Percentiles rank a stretch among this genome's conserved stretches.
phyloP scores from a whole-genome alignment of 1,139 yeast genomes.

The Suhomyces terraborum region DNA sequence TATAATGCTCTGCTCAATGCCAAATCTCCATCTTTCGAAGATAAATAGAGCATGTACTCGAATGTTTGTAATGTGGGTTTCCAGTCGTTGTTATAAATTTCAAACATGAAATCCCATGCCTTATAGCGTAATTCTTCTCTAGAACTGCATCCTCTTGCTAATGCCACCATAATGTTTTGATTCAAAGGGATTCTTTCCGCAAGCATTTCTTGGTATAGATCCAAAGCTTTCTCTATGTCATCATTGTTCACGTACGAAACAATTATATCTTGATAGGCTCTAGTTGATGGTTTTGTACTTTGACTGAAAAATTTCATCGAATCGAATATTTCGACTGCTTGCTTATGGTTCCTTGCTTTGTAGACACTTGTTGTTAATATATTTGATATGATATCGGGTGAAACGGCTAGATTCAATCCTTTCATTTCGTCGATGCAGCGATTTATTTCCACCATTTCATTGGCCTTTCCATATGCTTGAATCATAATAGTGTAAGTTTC shows the following conservation, averaged over 20 bases:
- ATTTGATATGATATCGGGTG: constrained; percentile 60
- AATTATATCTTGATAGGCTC: constrained; percentile 71
- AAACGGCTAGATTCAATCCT: constrained; percentile 50
- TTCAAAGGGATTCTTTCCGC: constrained; percentile 29
- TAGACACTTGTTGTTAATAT: constrained; percentile 67
- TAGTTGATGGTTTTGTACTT: constrained; percentile 63
- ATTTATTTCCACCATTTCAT: constrained; percentile 35
- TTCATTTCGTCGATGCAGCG: constrained; percentile 52
- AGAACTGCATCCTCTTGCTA: constrained; percentile 75
- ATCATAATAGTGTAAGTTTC: constrained; percentile 40
- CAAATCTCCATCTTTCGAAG: constrained; percentile 80
- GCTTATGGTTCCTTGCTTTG: constrained; percentile 52
- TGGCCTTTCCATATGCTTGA: constrained; percentile 42
- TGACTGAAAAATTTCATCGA: constrained; percentile 79
- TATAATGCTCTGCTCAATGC: constrained; percentile 73
- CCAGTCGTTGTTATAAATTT: constrained; percentile 57
- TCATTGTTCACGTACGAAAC: constrained; percentile 62
- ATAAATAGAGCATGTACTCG: constrained; percentile 69
- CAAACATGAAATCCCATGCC: constrained; percentile 81
- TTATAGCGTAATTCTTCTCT: constrained; percentile 47
- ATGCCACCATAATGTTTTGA: constrained; percentile 56
- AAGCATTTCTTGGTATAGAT: constrained; percentile 72
- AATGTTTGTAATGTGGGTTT: constrained; percentile 54
- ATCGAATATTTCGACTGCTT: constrained; percentile 76
- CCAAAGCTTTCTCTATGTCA: constrained; percentile 72